Percentiles rank a stretch among this genome's conserved stretches.
phyloP scores from a whole-genome alignment of 352 stramenopile species.

The Globisporangium yorkense region DNA sequence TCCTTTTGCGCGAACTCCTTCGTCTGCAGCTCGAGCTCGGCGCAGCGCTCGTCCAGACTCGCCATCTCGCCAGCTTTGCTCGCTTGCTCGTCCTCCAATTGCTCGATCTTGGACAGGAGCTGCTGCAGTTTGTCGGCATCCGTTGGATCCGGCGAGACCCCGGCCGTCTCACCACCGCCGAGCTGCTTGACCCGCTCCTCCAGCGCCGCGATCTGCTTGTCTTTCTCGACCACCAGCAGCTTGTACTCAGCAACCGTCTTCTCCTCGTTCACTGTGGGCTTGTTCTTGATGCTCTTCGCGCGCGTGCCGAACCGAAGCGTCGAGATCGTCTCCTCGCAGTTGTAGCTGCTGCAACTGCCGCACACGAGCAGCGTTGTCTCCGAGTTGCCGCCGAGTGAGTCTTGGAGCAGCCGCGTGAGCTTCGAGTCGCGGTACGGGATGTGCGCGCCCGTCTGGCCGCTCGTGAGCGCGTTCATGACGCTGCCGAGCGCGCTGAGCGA shows the following conservation, averaged over 20 bases:
- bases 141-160: background rate
- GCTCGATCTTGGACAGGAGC: conserved; percentile 43
- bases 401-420: conserved; percentile 82
- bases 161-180: background rate
- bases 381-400: conserved; percentile 74
- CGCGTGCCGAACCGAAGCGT: conserved; percentile 74
- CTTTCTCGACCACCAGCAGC: conserved; percentile 47
- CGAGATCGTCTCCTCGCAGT: conserved; percentile 63
- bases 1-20: conserved; percentile 34
- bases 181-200: conserved; percentile 28
- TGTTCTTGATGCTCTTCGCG: conserved; percentile 79
- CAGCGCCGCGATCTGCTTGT: conserved; percentile 43
- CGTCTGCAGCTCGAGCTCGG: conserved; percentile 37
- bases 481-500: conserved; percentile 84
- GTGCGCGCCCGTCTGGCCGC: conserved; percentile 82
- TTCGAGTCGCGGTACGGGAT: conserved; percentile 90
- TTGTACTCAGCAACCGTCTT: conserved; percentile 79
- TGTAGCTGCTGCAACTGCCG: conserved; percentile 60
- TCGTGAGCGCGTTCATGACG: conserved; percentile 88
- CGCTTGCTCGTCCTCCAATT: conserved; percentile 55
- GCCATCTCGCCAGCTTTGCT: conserved; percentile 44
- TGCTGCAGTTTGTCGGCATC: conserved; percentile 21
- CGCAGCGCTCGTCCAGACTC: conserved; percentile 49
- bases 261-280: conserved; percentile 85
- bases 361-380: conserved; percentile 68